Percentiles rank a stretch among this genome's conserved stretches.
Conservation (phyloP, 2,329 filamentous ascomycete genomes). For the Sporothrix variecibatus region DNA sequence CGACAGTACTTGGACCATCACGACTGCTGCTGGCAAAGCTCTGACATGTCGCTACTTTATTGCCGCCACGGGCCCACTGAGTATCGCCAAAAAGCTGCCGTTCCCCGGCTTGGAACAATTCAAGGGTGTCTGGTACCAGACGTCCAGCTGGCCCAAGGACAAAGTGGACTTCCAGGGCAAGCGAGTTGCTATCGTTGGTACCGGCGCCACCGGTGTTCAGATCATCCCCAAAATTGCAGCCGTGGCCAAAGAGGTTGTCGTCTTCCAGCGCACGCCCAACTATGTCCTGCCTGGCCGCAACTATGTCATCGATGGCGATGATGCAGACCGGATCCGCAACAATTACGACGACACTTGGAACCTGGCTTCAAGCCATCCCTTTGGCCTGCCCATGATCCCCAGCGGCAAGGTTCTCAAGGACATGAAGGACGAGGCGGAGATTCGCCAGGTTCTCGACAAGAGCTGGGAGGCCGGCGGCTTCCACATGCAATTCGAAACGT, state of each 20-base stretch:
- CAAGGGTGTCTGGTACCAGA: constrained; percentile 54
- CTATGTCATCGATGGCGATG: constrained; percentile 18
- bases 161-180: constrained; percentile 67
- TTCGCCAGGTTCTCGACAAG: constrained; percentile 23
- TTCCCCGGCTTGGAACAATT: constrained; percentile 68
- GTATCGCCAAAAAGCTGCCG: constrained; percentile 59
- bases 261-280: constrained; percentile 76
- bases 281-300: constrained; percentile 57
- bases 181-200: constrained; percentile 71
- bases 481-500: constrained; percentile 23
- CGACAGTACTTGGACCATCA: constrained; percentile 52
- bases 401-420: constrained; percentile 4
- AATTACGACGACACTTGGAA: constrained; percentile 22
- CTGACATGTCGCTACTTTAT: constrained; percentile 58
- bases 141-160: constrained; percentile 55
- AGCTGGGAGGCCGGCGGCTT: constrained; percentile 26
- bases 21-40: constrained; percentile 28
- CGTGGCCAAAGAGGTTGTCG: constrained; percentile 67
- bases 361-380: neutral
- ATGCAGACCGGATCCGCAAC: neutral
- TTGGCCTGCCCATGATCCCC: constrained; percentile 22
- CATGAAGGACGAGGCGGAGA: neutral
- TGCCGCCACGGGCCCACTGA: constrained; percentile 68
- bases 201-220: constrained; percentile 77
- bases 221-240: constrained; percentile 69